Base-by-base conservation (phyloP, 805 yeast genomes). In the Sugiyamaella americana region DNA sequence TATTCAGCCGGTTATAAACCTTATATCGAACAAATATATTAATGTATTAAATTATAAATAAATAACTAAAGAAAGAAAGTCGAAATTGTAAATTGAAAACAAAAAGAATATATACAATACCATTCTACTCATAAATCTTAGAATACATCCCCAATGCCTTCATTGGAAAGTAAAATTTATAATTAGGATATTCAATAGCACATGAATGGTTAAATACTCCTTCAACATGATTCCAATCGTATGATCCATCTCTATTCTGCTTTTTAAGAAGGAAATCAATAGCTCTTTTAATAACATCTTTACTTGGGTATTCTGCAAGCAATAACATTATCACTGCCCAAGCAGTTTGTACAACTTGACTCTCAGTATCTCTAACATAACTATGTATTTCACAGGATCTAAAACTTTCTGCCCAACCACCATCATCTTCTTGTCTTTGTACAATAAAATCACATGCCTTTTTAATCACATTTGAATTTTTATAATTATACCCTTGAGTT, bases 351-450 rank as follows among this genome's bases (percentile, higher is more conserved):
- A 91, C 96, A 0, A 82, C 82, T 43, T 82, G 71, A 1, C 95
- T 79, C 32, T 67, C 52, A 20, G 70, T 71, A 11, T 79, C 75
- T 39, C 80, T 79, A 2, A 89, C 84, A 63, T 88, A 91, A 0
- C 82, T 71, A 50, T 76, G 79, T 0, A 89, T 74, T 61, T 91
- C 98, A 58, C 91, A 80, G 2, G 94, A 79, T 61, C 91, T 82
- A 86, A 91, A 87, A 5, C 86, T 76, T 65, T 93, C 99, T 47
- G 95, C 86, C 98, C 98, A 93, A 1, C 98, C 98, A 20, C 98
- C 99, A 64, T 93, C 98, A 3, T 61, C 65, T 58, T 82, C 72
- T 61, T 91, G 98, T 56, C 84, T 79, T 1, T 76, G 58, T 1
- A 81, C 82, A 16, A 93, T 62, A 63, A 87, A 93, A 41, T 88